These are phyloP conservation scores for Talaromyces piceae DNA, from an alignment of 2,329 filamentous ascomycete genomes.

Conservation along the genomic window DNA sequence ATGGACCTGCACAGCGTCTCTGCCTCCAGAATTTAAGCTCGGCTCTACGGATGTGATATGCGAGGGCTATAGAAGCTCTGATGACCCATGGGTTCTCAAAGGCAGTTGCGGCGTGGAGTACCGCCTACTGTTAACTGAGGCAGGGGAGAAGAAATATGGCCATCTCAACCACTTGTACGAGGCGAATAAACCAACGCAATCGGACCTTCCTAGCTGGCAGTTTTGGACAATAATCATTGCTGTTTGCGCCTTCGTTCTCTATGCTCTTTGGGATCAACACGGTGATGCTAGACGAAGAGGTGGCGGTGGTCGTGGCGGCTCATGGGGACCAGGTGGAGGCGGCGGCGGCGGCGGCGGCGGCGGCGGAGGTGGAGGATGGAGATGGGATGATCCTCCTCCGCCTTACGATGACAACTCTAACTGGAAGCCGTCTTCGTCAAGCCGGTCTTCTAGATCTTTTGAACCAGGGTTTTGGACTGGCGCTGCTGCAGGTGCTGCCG, in stretches of 20 bases:
- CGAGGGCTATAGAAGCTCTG: slow-evolving; percentile 70
- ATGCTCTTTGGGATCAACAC: slow-evolving; percentile 21
- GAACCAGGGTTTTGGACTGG: slow-evolving; percentile 43
- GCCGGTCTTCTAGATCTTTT: slow-evolving; percentile 25
- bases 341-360: slow-evolving; percentile 29
- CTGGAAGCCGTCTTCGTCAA: slow-evolving; percentile 12
- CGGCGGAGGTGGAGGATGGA: slow-evolving; percentile 23
- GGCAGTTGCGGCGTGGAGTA: slow-evolving; percentile 94
- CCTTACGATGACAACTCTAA: slow-evolving; percentile 30
- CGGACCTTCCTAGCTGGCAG: background rate
- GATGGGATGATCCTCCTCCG: slow-evolving; percentile 34
- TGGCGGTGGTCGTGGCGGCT: slow-evolving; percentile 15
- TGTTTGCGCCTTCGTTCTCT: slow-evolving; percentile 15
- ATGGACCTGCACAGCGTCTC: slow-evolving; percentile 74
- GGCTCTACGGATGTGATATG: slow-evolving; percentile 85
- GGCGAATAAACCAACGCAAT: no score
- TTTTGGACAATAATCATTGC: slow-evolving; percentile 20
- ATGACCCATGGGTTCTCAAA: slow-evolving; percentile 81
- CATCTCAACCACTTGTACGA: no score
- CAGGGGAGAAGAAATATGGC: slow-evolving; percentile 66
- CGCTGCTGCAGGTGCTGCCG: slow-evolving; percentile 33
- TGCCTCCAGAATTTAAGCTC: slow-evolving; percentile 61
- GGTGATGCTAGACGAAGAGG: slow-evolving; percentile 17
- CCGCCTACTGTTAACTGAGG: slow-evolving; percentile 65
- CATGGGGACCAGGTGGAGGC: slow-evolving; percentile 27